Evolutionary conservation across 441 rosid species (phyloP).

Genomic region (Jatropha multifida): DNA sequence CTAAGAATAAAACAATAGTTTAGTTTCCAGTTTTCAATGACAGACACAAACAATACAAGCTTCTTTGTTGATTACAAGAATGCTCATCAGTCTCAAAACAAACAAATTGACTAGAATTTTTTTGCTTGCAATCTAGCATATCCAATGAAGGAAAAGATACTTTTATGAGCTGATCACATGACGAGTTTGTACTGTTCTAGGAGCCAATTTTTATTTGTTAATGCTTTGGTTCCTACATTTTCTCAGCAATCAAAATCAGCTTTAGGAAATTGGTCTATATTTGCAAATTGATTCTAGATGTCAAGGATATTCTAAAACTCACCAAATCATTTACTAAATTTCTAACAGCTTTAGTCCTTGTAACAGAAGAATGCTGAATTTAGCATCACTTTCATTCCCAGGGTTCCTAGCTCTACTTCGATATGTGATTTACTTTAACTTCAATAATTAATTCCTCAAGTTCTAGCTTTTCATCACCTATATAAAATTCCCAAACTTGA

Average conservation of each 20-base stretch:
- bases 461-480: background rate
- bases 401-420: no score
- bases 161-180: background rate
- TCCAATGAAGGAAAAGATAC: background rate
- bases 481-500: background rate
- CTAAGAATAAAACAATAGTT: constrained; percentile 37
- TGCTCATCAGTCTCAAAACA: background rate
- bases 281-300: no score
- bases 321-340: no score
- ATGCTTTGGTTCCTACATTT: no score
- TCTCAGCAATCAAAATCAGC: no score
- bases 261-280: no score
- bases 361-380: no score
- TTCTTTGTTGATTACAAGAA: background rate
- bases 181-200: background rate
- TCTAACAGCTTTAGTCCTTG: no score
- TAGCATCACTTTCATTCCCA: no score
- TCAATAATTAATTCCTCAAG: constrained; percentile 1
- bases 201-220: no score
- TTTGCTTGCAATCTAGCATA: background rate
- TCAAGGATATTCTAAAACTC: no score
- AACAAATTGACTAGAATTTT: background rate
- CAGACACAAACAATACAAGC: background rate
- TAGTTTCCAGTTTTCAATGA: constrained; percentile 8
- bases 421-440: background rate